These are phyloP conservation scores for Galerina sulciceps DNA, from an alignment of 768 basidiomycete genomes.

Conservation along the genomic window DNA sequence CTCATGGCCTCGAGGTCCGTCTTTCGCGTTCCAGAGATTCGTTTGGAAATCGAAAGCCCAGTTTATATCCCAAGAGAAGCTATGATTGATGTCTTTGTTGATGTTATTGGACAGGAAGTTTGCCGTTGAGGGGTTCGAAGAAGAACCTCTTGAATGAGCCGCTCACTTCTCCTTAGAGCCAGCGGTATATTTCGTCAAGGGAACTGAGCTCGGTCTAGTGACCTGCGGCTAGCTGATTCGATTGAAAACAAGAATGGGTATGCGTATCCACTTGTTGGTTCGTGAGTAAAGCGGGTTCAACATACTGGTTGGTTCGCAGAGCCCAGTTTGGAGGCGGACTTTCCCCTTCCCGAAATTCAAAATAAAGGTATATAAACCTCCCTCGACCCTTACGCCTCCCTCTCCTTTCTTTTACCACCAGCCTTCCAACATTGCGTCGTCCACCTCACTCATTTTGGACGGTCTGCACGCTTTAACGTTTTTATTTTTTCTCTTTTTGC, in stretches of 20 bases:
- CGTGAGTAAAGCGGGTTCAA: neutral
- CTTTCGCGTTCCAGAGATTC: neutral
- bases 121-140: no score
- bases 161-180: no score
- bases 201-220: neutral
- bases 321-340: neutral
- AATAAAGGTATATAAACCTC: conserved; percentile 3
- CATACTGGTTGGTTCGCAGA: neutral
- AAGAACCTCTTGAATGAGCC: no score
- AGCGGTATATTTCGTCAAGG: no score
- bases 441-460: neutral
- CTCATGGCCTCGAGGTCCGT: neutral
- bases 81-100: no score
- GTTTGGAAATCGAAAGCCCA: neutral
- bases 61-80: no score
- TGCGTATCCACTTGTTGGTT: neutral
- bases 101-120: no score
- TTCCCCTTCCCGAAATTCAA: conserved; percentile 4
- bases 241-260: neutral
- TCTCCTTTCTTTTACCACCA: neutral
- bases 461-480: neutral
- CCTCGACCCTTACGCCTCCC: neutral
- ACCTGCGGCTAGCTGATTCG: neutral
- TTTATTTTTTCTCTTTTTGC: neutral
- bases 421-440: neutral